Evolutionary conservation across 306 rosid species (phyloP).

Genomic region (Gastrolobium bilobum): DNA sequence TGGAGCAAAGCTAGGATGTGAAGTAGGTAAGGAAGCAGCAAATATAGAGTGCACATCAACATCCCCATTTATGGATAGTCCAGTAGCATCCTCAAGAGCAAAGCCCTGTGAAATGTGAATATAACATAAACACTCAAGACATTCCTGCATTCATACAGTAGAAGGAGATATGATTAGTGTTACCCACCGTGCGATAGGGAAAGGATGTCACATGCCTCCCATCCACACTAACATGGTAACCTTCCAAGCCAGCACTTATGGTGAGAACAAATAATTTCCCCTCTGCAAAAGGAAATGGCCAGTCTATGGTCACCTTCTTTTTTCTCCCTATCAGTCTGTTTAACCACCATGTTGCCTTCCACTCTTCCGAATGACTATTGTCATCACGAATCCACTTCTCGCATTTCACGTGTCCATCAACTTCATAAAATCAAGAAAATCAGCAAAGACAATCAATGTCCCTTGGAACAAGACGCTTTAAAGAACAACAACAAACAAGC

Average conservation of each 20-base stretch:
- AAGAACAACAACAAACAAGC: background rate
- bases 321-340: slow-evolving; percentile 87
- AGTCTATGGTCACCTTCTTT: slow-evolving; percentile 75
- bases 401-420: slow-evolving; percentile 94
- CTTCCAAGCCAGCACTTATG: slow-evolving; percentile 92
- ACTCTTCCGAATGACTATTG: slow-evolving; percentile 77
- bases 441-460: slow-evolving; percentile 45
- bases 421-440: slow-evolving; percentile 60
- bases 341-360: slow-evolving; percentile 90
- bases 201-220: slow-evolving; percentile 92
- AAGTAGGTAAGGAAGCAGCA: slow-evolving; percentile 86
- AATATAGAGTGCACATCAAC: slow-evolving; percentile 83
- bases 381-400: slow-evolving; percentile 97
- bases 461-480: slow-evolving; percentile 33
- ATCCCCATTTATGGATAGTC: slow-evolving; percentile 83
- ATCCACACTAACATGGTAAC: slow-evolving; percentile 89
- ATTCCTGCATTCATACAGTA: background rate
- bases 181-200: slow-evolving; percentile 91
- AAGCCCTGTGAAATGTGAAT: slow-evolving; percentile 79
- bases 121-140: slow-evolving; percentile 5
- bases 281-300: slow-evolving; percentile 97
- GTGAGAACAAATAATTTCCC: slow-evolving; percentile 90
- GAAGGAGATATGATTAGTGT: slow-evolving; percentile 36
- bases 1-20: slow-evolving; percentile 93
- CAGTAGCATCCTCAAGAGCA: slow-evolving; percentile 97